A percentile compares a stretch with the other conserved stretches of the same genome.
Evolutionary conservation across 2,329 filamentous ascomycete genomes (phyloP).

Genomic region (Ambrosiella cleistominuta): DNA sequence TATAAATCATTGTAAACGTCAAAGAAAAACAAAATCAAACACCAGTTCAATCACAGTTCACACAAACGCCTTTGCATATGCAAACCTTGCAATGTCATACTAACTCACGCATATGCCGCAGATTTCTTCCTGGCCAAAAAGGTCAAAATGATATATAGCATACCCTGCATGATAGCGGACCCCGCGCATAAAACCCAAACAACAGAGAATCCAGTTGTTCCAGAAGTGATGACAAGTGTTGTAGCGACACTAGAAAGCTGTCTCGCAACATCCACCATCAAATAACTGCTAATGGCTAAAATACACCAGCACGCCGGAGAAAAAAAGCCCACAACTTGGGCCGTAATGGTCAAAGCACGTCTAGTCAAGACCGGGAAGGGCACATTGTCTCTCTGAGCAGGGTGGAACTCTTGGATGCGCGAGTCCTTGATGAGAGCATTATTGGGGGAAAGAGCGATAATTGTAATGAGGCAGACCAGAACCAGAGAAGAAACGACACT

Average conservation of each 20-base stretch:
- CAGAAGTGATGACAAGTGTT: background rate
- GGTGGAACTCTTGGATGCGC: constrained; percentile 3
- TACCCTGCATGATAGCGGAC: background rate
- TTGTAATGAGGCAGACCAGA: background rate
- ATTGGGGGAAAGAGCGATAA: background rate
- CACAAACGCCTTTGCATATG: background rate
- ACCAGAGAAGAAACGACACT: background rate
- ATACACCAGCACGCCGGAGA: constrained; percentile 2
- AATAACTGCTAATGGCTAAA: constrained; percentile 1
- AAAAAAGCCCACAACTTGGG: constrained; percentile 4
- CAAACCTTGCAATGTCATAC: background rate
- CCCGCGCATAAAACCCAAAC: constrained; percentile 1
- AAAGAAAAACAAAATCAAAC: too few species aligned
- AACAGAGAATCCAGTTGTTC: background rate
- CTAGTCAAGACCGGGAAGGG: constrained; percentile 4
- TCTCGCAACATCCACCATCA: background rate
- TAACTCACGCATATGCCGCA: background rate
- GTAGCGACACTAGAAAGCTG: background rate
- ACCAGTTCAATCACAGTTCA: background rate
- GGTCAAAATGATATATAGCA: constrained; percentile 1
- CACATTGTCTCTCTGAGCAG: constrained; percentile 1
- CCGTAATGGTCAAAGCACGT: background rate
- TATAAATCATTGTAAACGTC: too few species aligned
- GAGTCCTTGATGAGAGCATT: background rate
- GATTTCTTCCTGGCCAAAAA: background rate